These are phyloP conservation scores for Daldinia sp. DNA, from an alignment of 2,329 filamentous ascomycete genomes.

Conservation along the genomic window DNA sequence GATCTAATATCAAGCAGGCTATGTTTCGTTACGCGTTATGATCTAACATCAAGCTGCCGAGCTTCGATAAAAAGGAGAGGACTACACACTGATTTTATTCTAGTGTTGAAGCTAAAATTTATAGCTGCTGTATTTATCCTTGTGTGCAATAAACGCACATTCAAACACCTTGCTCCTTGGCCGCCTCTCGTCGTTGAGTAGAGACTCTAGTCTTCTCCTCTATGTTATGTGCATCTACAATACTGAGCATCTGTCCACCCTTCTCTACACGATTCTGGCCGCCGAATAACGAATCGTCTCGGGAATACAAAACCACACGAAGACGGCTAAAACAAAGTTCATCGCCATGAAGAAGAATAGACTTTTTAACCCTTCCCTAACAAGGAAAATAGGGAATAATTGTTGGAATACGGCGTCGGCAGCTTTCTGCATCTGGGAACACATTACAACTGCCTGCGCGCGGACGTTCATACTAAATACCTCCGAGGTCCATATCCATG, in stretches of 20 bases:
- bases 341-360: constrained; percentile 54
- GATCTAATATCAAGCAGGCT: constrained; percentile 23
- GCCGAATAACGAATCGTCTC: constrained; percentile 64
- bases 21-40: constrained; percentile 40
- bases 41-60: background rate
- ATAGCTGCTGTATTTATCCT: background rate
- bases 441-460: constrained; percentile 75
- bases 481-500: constrained; percentile 76
- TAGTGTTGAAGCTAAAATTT: background rate
- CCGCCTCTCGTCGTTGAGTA: constrained; percentile 16
- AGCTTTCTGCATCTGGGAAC: constrained; percentile 66
- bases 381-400: constrained; percentile 73
- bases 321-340: constrained; percentile 58
- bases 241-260: constrained; percentile 56
- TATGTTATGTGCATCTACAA: constrained; percentile 20
- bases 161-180: constrained; percentile 12
- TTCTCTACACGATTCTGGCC: constrained; percentile 64
- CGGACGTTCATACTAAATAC: constrained; percentile 77
- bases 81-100: background rate
- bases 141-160: background rate
- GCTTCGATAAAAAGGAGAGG: background rate
- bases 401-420: constrained; percentile 74
- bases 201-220: constrained; percentile 23
- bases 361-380: constrained; percentile 59
- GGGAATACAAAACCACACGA: constrained; percentile 60